Evolutionary conservation across 2,329 filamentous ascomycete species (phyloP).

Genomic region (Trichophyton equinum): DNA sequence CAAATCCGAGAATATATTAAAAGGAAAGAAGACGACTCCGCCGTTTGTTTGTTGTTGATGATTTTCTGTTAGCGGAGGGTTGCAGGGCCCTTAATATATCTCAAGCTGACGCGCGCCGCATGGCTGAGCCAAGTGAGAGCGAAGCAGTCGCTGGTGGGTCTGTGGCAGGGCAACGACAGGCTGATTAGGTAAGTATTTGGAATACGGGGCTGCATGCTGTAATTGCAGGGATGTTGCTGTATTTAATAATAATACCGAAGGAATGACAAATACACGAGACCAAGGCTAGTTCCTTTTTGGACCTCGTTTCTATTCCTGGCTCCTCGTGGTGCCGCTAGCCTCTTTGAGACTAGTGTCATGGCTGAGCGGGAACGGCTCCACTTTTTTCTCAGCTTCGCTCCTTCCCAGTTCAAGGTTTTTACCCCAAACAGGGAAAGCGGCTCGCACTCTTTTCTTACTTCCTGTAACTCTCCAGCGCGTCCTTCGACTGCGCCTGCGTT

Average conservation of each 20-base stretch:
- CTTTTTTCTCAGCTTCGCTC: background rate
- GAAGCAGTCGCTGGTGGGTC: background rate
- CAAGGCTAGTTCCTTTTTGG: background rate
- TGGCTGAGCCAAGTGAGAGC: background rate
- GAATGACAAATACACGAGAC: background rate
- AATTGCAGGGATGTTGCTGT: background rate
- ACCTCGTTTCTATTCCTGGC: background rate
- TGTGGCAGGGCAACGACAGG: background rate
- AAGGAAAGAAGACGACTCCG: background rate
- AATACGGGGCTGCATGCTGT: background rate
- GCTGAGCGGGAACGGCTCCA: background rate
- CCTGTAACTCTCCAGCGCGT: background rate
- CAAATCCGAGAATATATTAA: background rate
- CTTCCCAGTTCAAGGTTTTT: background rate
- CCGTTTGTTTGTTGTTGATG: slow-evolving; percentile 2
- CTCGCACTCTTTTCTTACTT: background rate
- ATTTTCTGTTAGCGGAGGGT: background rate
- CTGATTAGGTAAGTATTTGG: background rate
- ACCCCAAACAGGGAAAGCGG: background rate
- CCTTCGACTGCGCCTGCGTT: background rate
- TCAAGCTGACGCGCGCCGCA: slow-evolving; percentile 3
- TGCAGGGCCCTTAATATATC: background rate
- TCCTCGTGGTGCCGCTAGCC: slow-evolving; percentile 2
- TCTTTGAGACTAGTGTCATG: background rate
- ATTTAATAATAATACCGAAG: background rate